These are phyloP conservation scores for Westerdykella sp. DNA, from an alignment of 2,329 filamentous ascomycete genomes.

Conservation along the genomic window DNA sequence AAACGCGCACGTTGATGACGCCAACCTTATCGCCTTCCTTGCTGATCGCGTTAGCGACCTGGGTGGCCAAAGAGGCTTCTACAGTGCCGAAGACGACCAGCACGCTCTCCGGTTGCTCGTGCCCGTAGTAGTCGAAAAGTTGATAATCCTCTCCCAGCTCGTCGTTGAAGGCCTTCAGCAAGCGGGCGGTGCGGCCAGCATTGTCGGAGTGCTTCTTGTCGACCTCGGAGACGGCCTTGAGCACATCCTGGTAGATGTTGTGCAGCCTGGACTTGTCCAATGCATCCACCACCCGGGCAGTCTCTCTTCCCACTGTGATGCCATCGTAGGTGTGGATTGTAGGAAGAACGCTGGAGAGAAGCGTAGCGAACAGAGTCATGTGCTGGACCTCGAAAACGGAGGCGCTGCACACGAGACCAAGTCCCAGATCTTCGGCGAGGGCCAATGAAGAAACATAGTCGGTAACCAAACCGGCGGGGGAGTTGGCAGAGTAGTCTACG, in stretches of 20 bases:
- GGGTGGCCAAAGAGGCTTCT: slow-evolving; percentile 77
- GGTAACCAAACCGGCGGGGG: slow-evolving; percentile 65
- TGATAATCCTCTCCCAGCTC: slow-evolving; percentile 91
- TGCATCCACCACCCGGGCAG: slow-evolving; percentile 74
- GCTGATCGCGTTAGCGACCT: slow-evolving; percentile 68
- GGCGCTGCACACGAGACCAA: slow-evolving; percentile 76
- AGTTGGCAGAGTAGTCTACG: slow-evolving; percentile 68
- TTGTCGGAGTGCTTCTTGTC: slow-evolving; percentile 64
- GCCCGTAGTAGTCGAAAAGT: slow-evolving; percentile 89
- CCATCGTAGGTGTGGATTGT: slow-evolving; percentile 86
- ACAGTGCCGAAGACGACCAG: slow-evolving; percentile 89
- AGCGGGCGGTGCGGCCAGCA: slow-evolving; percentile 63
- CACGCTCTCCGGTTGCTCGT: slow-evolving; percentile 71
- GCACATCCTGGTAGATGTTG: slow-evolving; percentile 61
- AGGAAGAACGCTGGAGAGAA: slow-evolving; percentile 72
- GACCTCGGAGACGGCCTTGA: slow-evolving; percentile 55
- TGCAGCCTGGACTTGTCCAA: slow-evolving; percentile 65
- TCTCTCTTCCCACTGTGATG: slow-evolving; percentile 74
- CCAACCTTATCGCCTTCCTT: slow-evolving; percentile 72
- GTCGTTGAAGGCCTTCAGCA: slow-evolving; percentile 72
- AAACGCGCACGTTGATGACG: slow-evolving; percentile 84
- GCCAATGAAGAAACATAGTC: slow-evolving; percentile 80
- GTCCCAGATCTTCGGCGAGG: slow-evolving; percentile 80
- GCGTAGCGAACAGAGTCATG: slow-evolving; percentile 82
- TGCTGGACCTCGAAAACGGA: slow-evolving; percentile 92